phyloP scores from a whole-genome alignment of 768 basidiomycete genomes.

The Naganishia randhawae region DNA sequence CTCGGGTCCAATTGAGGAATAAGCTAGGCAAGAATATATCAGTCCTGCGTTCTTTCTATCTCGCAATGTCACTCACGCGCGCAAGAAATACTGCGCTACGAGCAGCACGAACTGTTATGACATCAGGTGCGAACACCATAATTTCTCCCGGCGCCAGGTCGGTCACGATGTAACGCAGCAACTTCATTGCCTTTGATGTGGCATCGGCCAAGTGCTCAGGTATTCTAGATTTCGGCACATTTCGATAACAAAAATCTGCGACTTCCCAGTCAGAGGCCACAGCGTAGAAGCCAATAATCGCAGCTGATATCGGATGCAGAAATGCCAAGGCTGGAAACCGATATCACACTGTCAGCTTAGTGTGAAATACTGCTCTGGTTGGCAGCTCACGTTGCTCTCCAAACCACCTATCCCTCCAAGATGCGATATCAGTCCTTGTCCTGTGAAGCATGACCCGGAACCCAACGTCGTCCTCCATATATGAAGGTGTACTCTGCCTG shows the following conservation, averaged over 20 bases:
- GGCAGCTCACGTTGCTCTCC: constrained; percentile 16
- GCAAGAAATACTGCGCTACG: constrained; percentile 27
- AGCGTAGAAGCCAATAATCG: constrained; percentile 31
- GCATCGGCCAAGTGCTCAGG: constrained; percentile 2
- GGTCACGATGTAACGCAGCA: constrained; percentile 27
- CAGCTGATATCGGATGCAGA: constrained; percentile 27
- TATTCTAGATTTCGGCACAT: constrained; percentile 20
- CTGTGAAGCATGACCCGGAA: constrained; percentile 17
- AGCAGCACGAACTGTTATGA: constrained; percentile 24
- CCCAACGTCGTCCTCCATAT: constrained; percentile 20
- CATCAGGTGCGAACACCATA: constrained; percentile 25
- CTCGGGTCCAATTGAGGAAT: constrained; percentile 18
- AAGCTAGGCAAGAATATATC: not conserved
- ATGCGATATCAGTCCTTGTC: constrained; percentile 9
- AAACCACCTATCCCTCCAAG: constrained; percentile 27
- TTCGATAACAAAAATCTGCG: constrained; percentile 17
- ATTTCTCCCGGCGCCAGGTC: constrained; percentile 29
- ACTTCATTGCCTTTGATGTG: constrained; percentile 21
- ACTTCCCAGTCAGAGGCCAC: constrained; percentile 23
- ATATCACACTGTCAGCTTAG: not conserved
- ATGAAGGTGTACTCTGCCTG: constrained; percentile 17
- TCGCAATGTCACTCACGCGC: constrained; percentile 18
- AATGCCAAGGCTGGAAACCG: constrained; percentile 9
- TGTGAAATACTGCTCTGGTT: not conserved
- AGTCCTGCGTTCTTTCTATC: not conserved